Base-by-base conservation (phyloP, 1,284 basidiomycete species). In the Lentinus polychrous region DNA sequence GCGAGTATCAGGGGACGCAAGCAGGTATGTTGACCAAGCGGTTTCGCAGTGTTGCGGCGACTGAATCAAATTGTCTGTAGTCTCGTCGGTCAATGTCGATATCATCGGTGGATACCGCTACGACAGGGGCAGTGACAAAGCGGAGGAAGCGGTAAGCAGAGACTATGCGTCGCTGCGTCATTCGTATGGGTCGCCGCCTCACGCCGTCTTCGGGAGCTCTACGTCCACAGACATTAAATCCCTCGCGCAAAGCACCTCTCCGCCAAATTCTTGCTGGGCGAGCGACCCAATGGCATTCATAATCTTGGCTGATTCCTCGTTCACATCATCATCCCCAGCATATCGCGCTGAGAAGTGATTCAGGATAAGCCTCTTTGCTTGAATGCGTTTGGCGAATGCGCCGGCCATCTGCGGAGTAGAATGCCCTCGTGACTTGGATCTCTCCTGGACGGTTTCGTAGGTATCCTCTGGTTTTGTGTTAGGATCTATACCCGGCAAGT, bases 331-430 rank as follows among this genome's bases (percentile, higher is more conserved):
- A 41, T 68, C 57, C 8, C 65, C 68, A 45, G 56, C 71, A 56
- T 61, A 73, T 57, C 56, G 68, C 18, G 85, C 66, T 38, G 85
- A 88, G 60, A 95, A 94, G 64, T 96, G 93, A 61, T 94, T 96
- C 50, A 97, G 69, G 20, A 88, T 71, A 10, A 97, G 73, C 49
- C 71, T 73, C 48, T 69, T 72, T 12, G 91, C 91, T 12, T 73
- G 60, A 41, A 93, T 79, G 2, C 64, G 66, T 57, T 73, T 78
- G 1, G 90, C 94, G 63, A 96, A 95, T 18, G 72, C 72, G 7
- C 87, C 94, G 14, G 92, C 94, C 79, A 94, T 90, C 56, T 89
- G 86, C 0, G 94, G 92, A 6, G 94, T 96, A 10, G 91, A 94
- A 67, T 97, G 94, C 0, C 94, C 94, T 59, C 91, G 78, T 4